Percentiles rank a stretch among this genome's conserved stretches.
Conservation (phyloP, 192 early-diverging fungal genomes). For the Linnemannia schmuckeri region DNA sequence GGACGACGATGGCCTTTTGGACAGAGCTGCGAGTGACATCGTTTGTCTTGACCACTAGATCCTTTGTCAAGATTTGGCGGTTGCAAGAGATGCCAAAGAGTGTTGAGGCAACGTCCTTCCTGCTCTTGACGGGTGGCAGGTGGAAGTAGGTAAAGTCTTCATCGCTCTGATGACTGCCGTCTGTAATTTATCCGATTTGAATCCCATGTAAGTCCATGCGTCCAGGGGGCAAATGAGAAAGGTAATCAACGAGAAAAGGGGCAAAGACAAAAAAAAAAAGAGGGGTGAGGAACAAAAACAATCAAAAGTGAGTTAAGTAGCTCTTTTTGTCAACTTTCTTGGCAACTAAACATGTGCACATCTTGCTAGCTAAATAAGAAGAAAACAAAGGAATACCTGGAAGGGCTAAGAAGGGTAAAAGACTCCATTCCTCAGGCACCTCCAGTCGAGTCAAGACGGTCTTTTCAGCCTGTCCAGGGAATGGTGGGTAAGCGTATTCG, state of each 20-base stretch:
- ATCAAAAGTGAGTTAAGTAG: neutral
- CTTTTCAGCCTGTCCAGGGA: slow-evolving; percentile 53
- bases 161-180: slow-evolving; percentile 83
- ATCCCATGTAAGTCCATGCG: neutral
- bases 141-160: slow-evolving; percentile 91
- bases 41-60: slow-evolving; percentile 75
- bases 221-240: neutral
- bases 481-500: slow-evolving; percentile 64
- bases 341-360: neutral
- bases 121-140: slow-evolving; percentile 77
- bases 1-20: slow-evolving; percentile 85
- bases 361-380: neutral
- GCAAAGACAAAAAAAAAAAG: slow-evolving; percentile 6
- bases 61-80: slow-evolving; percentile 81
- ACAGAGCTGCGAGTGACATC: slow-evolving; percentile 86
- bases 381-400: slow-evolving; percentile 63
- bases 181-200: slow-evolving; percentile 21
- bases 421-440: slow-evolving; percentile 86
- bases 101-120: slow-evolving; percentile 71
- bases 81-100: slow-evolving; percentile 89
- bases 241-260: neutral
- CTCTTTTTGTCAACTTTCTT: neutral
- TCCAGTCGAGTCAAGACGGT: slow-evolving; percentile 56
- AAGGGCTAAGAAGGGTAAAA: slow-evolving; percentile 83
- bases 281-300: neutral